These are phyloP conservation scores for Xerocomellus dryophilus DNA, from an alignment of 768 basidiomycete genomes.

Conservation along the genomic window DNA sequence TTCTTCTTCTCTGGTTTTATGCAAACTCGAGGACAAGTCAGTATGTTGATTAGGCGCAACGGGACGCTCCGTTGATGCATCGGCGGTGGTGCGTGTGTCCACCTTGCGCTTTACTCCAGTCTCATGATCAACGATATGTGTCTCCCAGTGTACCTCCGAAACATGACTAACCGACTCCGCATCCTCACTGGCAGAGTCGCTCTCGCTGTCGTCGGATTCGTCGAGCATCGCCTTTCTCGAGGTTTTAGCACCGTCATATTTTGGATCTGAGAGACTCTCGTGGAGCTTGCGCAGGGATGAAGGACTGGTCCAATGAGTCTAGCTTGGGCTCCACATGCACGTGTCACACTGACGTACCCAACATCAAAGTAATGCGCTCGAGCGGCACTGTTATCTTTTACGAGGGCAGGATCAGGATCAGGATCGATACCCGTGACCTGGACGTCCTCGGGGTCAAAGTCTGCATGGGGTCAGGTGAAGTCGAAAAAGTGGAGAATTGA, in stretches of 20 bases:
- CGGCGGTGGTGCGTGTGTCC: conserved; percentile 5
- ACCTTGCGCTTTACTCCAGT: conserved; percentile 10
- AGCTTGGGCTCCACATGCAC: neutral
- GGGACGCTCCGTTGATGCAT: conserved; percentile 13
- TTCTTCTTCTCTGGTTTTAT: conserved; percentile 64
- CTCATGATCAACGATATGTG: conserved; percentile 13
- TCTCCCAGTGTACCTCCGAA: conserved; percentile 12
- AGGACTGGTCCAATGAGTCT: conserved; percentile 42
- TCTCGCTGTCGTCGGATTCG: conserved; percentile 27
- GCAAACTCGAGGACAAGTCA: conserved; percentile 52
- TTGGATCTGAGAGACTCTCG: conserved; percentile 67
- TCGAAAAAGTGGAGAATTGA: conserved; percentile 10
- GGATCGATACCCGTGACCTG: conserved; percentile 44
- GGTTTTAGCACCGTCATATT: conserved; percentile 70
- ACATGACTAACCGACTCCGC: conserved; percentile 22
- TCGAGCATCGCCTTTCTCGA: conserved; percentile 56
- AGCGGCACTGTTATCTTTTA: conserved; percentile 35
- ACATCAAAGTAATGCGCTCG: conserved; percentile 85
- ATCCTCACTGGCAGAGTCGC: conserved; percentile 7
- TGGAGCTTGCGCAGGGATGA: conserved; percentile 66
- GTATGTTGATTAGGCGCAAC: conserved; percentile 19
- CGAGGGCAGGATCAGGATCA: conserved; percentile 32
- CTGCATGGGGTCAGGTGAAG: conserved; percentile 34
- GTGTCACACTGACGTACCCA: conserved; percentile 50
- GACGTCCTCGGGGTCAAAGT: conserved; percentile 73